These are phyloP conservation scores for Moesziomyces antarcticus DNA, from an alignment of 1,284 basidiomycete species.

Conservation along the genomic window DNA sequence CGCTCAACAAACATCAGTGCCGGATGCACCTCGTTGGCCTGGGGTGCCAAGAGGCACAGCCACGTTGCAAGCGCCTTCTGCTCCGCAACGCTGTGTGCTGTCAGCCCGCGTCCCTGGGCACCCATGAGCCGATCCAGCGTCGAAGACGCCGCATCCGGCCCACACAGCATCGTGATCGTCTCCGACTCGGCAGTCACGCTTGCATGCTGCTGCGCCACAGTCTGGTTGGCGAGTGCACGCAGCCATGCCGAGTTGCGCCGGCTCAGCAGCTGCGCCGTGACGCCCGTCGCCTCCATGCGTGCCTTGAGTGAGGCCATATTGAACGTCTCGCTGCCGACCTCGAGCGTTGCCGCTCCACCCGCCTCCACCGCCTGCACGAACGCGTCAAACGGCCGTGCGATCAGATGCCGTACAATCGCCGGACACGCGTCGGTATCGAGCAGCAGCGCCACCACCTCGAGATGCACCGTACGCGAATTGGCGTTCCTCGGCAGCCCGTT, in stretches of 20 bases:
- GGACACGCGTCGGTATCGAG: constrained; percentile 37
- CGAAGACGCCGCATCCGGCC: neutral
- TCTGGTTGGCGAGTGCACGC: neutral
- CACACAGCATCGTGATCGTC: constrained; percentile 2
- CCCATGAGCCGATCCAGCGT: neutral
- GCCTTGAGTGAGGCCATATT: constrained; percentile 16
- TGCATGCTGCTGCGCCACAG: neutral
- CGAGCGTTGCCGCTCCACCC: constrained; percentile 1
- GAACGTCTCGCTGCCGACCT: constrained; percentile 30
- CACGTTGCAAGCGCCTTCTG: constrained; percentile 29
- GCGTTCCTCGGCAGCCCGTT: constrained; percentile 33
- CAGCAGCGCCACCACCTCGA: constrained; percentile 38
- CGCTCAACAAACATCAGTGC: constrained; percentile 13
- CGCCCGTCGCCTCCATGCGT: constrained; percentile 27
- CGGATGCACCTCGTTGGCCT: neutral
- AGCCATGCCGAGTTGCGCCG: constrained; percentile 9
- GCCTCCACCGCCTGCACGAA: constrained; percentile 17
- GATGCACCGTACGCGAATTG: constrained; percentile 20
- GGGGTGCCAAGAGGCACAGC: constrained; percentile 9
- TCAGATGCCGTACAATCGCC: constrained; percentile 18
- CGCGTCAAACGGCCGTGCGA: constrained; percentile 10
- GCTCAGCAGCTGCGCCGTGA: constrained; percentile 16
- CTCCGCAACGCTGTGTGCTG: neutral
- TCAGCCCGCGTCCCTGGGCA: neutral
- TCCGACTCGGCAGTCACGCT: neutral